These are phyloP conservation scores for Hypoxylon rickii DNA, from an alignment of 495 filamentous ascomycete species.

Conservation along the genomic window DNA sequence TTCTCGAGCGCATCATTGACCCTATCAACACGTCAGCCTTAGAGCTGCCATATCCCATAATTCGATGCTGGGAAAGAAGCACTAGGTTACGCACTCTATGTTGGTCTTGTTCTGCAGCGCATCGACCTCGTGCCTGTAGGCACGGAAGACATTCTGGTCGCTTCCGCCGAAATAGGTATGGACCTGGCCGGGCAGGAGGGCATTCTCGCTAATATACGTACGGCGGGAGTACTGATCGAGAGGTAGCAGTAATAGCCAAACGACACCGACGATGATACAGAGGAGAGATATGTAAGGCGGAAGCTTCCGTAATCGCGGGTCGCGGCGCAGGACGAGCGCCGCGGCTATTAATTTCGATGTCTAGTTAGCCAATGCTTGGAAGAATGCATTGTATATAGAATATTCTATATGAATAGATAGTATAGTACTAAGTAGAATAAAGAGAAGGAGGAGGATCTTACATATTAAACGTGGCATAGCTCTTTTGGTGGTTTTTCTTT, in stretches of 20 bases:
- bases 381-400: background rate
- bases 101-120: slow-evolving; percentile 59
- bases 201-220: slow-evolving; percentile 98
- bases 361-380: slow-evolving; percentile 17
- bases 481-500: too few species aligned
- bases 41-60: slow-evolving; percentile 1
- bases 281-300: slow-evolving; percentile 83
- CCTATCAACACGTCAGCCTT: slow-evolving; percentile 45
- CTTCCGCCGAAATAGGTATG: slow-evolving; percentile 97
- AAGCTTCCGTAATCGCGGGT: slow-evolving; percentile 70
- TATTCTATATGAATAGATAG: too few species aligned
- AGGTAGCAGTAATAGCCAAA: slow-evolving; percentile 91
- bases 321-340: slow-evolving; percentile 59
- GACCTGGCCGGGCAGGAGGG: slow-evolving; percentile 91
- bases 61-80: background rate
- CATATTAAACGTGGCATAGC: slow-evolving; percentile 41
- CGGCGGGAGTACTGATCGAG: slow-evolving; percentile 87
- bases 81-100: slow-evolving; percentile 45
- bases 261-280: slow-evolving; percentile 86
- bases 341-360: slow-evolving; percentile 44
- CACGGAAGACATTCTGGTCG: slow-evolving; percentile 93
- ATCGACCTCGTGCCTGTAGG: slow-evolving; percentile 84
- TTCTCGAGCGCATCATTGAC: slow-evolving; percentile 71
- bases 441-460: slow-evolving; percentile 16
- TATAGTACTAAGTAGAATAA: too few species aligned